Evolutionary conservation across 257 asterid species (phyloP).

Genomic region (Nicotiana attenuata): DNA sequence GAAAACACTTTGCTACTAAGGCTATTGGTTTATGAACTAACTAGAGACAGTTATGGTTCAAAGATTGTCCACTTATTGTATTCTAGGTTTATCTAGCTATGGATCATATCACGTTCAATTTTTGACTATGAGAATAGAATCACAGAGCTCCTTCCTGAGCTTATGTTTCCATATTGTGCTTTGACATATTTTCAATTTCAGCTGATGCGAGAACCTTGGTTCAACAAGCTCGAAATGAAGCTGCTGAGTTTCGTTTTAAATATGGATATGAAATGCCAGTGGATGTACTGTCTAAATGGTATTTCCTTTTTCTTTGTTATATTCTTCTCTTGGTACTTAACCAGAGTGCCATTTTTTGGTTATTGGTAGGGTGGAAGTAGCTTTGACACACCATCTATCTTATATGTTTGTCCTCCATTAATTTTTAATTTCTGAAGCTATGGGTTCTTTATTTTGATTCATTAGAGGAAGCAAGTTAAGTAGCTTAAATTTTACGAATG

Average conservation of each 20-base stretch:
- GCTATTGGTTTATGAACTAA: background rate
- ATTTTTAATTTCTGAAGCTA: background rate
- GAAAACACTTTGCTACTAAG: background rate
- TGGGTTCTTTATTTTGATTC: background rate
- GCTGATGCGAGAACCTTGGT: constrained; percentile 99
- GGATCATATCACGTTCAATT: background rate
- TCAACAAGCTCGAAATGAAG: constrained; percentile 97
- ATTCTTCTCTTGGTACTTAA: background rate
- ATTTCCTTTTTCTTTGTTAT: background rate
- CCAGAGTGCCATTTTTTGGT: background rate
- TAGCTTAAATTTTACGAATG: background rate
- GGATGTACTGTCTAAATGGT: constrained; percentile 91
- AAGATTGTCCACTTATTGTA: background rate
- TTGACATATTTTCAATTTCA: constrained; percentile 18
- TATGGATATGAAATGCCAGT: constrained; percentile 98
- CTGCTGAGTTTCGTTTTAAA: constrained; percentile 85
- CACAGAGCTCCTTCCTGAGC: background rate
- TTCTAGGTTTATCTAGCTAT: background rate
- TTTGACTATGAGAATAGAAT: background rate
- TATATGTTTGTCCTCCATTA: background rate
- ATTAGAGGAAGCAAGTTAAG: background rate
- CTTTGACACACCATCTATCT: background rate
- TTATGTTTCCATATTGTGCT: constrained; percentile 8
- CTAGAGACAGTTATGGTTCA: background rate
- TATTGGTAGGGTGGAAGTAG: background rate